Conservation (phyloP, 768 basidiomycete species). For the Pulveroboletus ravenelii region DNA sequence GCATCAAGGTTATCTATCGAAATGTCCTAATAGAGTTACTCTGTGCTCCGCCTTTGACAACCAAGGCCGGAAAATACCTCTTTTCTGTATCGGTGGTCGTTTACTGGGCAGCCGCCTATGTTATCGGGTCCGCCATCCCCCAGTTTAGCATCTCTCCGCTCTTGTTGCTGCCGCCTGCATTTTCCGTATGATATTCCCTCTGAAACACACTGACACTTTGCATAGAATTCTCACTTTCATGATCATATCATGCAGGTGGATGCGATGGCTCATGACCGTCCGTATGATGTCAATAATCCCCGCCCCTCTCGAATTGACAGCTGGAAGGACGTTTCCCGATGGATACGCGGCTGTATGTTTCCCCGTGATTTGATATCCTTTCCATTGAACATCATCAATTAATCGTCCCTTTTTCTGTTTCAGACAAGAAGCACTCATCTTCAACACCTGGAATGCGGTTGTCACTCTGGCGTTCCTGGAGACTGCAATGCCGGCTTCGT, state of each 20-base stretch:
- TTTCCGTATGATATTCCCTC: conserved; percentile 36
- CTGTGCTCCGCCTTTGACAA: conserved; percentile 47
- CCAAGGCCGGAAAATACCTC: conserved; percentile 26
- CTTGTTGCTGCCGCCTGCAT: conserved; percentile 57
- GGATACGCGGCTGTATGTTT: conserved; percentile 28
- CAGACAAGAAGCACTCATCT: conserved; percentile 31
- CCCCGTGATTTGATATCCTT: not conserved
- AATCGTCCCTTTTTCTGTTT: not conserved
- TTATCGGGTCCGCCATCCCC: conserved; percentile 56
- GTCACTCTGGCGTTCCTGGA: conserved; percentile 42
- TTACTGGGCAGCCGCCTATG: conserved; percentile 39
- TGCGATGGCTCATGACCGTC: conserved; percentile 19
- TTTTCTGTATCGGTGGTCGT: conserved; percentile 23
- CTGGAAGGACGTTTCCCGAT: conserved; percentile 28
- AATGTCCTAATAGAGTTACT: conserved; percentile 49
- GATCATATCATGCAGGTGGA: conserved; percentile 26
- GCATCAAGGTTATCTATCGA: conserved; percentile 55
- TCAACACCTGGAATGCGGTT: conserved; percentile 50
- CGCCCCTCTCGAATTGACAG: conserved; percentile 24
- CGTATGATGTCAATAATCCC: conserved; percentile 28
- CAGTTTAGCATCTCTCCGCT: conserved; percentile 51
- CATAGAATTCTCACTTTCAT: conserved; percentile 32
- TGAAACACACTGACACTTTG: conserved; percentile 37
- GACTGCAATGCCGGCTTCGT: conserved; percentile 45
- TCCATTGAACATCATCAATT: not conserved